A percentile compares a stretch with the other conserved stretches of the same genome.
phyloP scores from a whole-genome alignment of 164 flowering plant species.

The Annona squamosa region DNA sequence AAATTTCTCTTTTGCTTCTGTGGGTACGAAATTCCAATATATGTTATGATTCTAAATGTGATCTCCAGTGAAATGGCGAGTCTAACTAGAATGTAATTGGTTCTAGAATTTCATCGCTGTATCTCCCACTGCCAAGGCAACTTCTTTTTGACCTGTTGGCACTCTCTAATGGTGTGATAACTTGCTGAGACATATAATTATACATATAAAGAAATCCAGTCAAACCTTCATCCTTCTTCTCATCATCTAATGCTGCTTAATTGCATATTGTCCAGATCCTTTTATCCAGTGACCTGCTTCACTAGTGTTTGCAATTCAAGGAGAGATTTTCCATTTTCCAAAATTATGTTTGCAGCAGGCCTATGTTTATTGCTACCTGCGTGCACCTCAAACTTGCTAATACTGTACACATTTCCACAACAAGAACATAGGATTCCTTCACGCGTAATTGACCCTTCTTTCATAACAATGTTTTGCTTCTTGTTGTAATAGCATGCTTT shows the following conservation, averaged over 20 bases:
- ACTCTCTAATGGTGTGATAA: background rate
- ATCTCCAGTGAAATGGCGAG: background rate
- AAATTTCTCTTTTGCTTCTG: constrained; percentile 41
- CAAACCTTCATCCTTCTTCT: constrained; percentile 13
- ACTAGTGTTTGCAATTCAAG: constrained; percentile 55
- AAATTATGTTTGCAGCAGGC: constrained; percentile 56
- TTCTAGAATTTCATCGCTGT: too few relatives aligned
- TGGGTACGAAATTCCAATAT: constrained; percentile 57
- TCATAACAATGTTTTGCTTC: constrained; percentile 17
- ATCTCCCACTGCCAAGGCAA: constrained; percentile 19
- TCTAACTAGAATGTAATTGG: too few relatives aligned
- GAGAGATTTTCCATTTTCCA: constrained; percentile 79
- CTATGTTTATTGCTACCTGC: constrained; percentile 40
- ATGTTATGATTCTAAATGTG: constrained; percentile 38
- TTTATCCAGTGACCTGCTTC: constrained; percentile 6
- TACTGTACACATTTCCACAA: constrained; percentile 43
- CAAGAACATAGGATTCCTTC: constrained; percentile 79
- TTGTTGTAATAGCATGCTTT: constrained; percentile 25
- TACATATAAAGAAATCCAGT: constrained; percentile 19
- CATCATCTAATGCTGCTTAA: background rate
- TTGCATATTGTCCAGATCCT: constrained; percentile 7
- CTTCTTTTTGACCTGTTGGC: constrained; percentile 39
- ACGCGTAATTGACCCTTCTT: constrained; percentile 54
- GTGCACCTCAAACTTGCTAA: constrained; percentile 54
- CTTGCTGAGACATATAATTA: constrained; percentile 41